phyloP scores from a whole-genome alignment of 257 asterid genomes.

The Agastache rugosa region DNA sequence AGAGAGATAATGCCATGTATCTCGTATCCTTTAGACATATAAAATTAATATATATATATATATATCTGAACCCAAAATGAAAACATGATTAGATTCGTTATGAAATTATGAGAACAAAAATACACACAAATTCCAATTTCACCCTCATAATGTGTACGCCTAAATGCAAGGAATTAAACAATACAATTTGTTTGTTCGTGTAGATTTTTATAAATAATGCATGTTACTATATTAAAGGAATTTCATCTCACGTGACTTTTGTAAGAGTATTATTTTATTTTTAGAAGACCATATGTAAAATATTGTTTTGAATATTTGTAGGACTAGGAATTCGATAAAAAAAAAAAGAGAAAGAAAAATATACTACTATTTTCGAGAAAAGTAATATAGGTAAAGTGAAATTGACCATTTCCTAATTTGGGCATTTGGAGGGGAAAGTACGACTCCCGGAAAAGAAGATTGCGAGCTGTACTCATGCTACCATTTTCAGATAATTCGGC shows the following conservation, averaged over 20 bases:
- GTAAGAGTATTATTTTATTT: neutral
- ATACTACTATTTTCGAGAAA: neutral
- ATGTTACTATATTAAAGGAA: no score
- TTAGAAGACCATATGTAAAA: neutral
- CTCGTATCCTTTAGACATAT: no score
- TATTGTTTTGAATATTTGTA: neutral
- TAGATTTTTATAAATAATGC: no score
- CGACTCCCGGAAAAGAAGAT: conserved; percentile 38
- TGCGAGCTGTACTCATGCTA: conserved; percentile 41
- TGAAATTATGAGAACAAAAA: neutral
- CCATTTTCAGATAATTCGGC: conserved; percentile 40
- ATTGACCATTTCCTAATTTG: conserved; percentile 34
- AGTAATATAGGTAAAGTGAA: conserved; percentile 3
- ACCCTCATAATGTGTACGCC: neutral
- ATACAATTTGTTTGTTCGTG: neutral
- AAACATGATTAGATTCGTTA: neutral
- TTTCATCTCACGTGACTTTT: no score
- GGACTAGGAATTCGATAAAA: neutral
- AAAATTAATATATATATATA: no score
- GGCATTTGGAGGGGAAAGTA: conserved; percentile 28
- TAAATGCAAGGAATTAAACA: neutral
- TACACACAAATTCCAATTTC: neutral
- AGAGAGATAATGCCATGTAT: neutral
- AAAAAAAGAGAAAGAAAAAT: neutral
- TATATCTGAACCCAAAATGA: no score